Percentiles rank a stretch among this genome's conserved stretches.
Conservation (phyloP, 768 basidiomycete species). For the Amylocystis lapponica region DNA sequence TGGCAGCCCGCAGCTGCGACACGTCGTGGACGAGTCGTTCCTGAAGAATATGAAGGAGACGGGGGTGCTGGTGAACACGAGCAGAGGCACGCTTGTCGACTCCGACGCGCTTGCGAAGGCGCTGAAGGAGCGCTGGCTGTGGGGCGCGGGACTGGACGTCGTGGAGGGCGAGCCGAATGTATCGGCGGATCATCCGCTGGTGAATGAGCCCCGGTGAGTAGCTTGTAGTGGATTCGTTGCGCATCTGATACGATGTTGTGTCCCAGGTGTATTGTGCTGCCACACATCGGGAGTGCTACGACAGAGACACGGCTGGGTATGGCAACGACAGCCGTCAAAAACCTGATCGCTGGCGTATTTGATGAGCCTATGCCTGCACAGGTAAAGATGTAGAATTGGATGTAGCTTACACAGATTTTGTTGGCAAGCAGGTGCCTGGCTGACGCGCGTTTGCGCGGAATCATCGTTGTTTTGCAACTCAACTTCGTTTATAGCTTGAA, state of each 20-base stretch:
- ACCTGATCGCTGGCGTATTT: constrained; percentile 53
- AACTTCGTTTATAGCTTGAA: no score
- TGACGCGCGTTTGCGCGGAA: no score
- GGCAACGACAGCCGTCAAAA: constrained; percentile 70
- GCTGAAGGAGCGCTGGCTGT: constrained; percentile 71
- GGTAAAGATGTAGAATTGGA: constrained; percentile 20
- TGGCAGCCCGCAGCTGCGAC: constrained; percentile 62
- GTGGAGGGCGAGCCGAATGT: constrained; percentile 89
- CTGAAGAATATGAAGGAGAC: constrained; percentile 81
- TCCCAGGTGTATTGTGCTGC: constrained; percentile 70
- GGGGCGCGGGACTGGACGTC: constrained; percentile 91
- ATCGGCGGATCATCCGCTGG: constrained; percentile 65
- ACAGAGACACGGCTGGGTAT: constrained; percentile 78
- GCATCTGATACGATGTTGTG: background rate
- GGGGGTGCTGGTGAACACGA: constrained; percentile 78
- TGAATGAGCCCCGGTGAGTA: constrained; percentile 66
- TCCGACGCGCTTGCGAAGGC: constrained; percentile 84
- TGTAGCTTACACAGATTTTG: no score
- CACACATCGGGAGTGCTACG: constrained; percentile 91
- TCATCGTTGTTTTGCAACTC: no score
- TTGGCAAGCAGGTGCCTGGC: no score
- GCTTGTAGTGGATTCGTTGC: background rate
- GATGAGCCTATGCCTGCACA: constrained; percentile 53
- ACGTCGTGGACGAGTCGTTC: constrained; percentile 68
- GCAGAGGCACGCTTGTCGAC: constrained; percentile 84